Evolutionary conservation across 495 filamentous ascomycete genomes (phyloP), one percentile per base, ranked within the genome.

Genomic region (Amphirosellinia nigrospora): DNA sequence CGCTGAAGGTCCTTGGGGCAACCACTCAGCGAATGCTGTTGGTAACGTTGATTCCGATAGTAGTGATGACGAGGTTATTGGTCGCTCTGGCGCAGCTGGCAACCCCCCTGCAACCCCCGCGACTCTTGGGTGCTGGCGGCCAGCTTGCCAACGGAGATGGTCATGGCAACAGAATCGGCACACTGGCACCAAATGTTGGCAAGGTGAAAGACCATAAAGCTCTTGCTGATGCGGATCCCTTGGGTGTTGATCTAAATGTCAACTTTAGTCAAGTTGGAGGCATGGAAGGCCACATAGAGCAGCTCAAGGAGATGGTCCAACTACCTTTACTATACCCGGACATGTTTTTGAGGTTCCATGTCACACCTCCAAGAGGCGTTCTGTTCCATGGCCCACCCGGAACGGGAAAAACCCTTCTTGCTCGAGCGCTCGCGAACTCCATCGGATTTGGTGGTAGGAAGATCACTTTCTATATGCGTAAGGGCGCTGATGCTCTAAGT

Each of bases 401-500:
- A 74, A 99, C 96, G 11, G 96, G 96, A 87, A 99, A 99, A 83
- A 99, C 96, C 8, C 84, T 98, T 30, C 86, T 99, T 75, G 96
- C 96, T 46, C 89, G 96, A 71, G 96, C 96, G 53, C 84, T 99
- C 23, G 94, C 96, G 21, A 92, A 93, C 60, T 92, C 90, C 68
- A 89, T 96, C 61, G 85, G 86, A 4, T 80, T 83, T 45, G 91
- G 94, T 65, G 94, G 94, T 53, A 89, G 91, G 64, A 98, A 98
- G 77, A 93, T 99, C 59, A 98, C 93, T 0, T 99, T 99, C 73
- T 99, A 98, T 82, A 99, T 99, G 96, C 89, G 96, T 46, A 99
- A 99, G 79, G 96, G 96, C 66, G 96, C 94, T 41, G 96, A 99
- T 85, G 94, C 93, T 55, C 83, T 98, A 52, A 97, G 93, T 80